Conservation (phyloP, 768 basidiomycete species). For the Pholiota microspora region DNA sequence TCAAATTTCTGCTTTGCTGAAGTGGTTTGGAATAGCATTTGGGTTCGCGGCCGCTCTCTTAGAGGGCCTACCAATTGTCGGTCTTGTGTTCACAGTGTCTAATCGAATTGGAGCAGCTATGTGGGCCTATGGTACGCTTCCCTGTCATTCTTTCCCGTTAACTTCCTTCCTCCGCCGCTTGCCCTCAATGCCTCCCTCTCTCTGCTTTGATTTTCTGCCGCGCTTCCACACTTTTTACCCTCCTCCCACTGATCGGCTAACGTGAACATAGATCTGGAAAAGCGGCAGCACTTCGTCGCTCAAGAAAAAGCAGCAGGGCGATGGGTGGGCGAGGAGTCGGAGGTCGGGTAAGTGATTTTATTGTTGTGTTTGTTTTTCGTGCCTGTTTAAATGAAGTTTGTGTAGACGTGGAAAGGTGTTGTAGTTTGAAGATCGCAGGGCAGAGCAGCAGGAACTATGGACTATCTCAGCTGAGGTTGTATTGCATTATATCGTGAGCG, state of each 20-base stretch:
- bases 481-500: neutral
- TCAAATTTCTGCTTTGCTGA: no score
- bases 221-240: constrained; percentile 19
- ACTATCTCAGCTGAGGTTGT: no score
- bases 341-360: neutral
- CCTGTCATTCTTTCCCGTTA: neutral
- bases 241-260: neutral
- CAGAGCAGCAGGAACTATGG: no score
- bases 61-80: constrained; percentile 79
- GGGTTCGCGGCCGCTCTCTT: constrained; percentile 83
- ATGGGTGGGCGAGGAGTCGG: neutral
- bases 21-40: constrained; percentile 50
- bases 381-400: no score
- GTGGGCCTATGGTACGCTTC: constrained; percentile 75
- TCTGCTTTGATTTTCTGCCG: constrained; percentile 47
- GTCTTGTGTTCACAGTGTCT: constrained; percentile 78
- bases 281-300: constrained; percentile 49
- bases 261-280: constrained; percentile 55
- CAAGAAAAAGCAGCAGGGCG: constrained; percentile 16
- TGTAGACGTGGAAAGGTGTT: neutral
- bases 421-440: neutral
- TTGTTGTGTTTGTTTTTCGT: neutral
- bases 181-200: neutral
- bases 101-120: constrained; percentile 92
- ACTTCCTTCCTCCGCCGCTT: constrained; percentile 32